phyloP scores from a whole-genome alignment of 805 yeast species.

The Scheffersomyces ergatensis region DNA sequence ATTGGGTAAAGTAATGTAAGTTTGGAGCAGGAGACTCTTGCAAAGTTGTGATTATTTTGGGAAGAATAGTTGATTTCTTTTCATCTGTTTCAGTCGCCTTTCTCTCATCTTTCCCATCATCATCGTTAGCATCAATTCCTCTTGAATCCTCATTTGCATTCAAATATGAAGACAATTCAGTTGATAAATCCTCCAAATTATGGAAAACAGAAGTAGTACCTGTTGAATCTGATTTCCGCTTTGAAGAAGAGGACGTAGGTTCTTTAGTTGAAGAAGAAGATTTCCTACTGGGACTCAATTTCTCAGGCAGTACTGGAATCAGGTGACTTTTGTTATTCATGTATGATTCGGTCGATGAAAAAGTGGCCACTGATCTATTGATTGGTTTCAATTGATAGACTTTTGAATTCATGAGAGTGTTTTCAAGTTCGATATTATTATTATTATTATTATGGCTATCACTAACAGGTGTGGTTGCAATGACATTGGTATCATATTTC shows the following conservation, averaged over 20 bases:
- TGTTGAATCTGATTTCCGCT: conserved; percentile 21
- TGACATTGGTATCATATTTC: conserved; percentile 6
- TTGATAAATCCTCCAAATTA: conserved; percentile 25
- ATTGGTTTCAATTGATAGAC: conserved; percentile 28
- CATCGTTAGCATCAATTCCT: conserved; percentile 1
- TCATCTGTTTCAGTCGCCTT: neutral
- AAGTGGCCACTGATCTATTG: conserved; percentile 28
- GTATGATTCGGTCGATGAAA: conserved; percentile 19
- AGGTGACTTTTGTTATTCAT: conserved; percentile 5
- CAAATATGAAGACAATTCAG: conserved; percentile 20
- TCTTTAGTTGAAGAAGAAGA: conserved; percentile 1
- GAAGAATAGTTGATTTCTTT: neutral
- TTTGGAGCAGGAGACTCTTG: neutral
- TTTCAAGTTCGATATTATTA: conserved; percentile 6
- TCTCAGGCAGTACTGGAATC: conserved; percentile 9
- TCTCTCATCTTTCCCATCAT: conserved; percentile 3
- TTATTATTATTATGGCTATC: too few species aligned
- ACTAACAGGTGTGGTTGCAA: too few species aligned
- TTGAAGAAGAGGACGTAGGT: neutral
- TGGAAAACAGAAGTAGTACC: conserved; percentile 24
- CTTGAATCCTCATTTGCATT: conserved; percentile 6
- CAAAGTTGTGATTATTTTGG: neutral
- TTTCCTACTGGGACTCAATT: neutral
- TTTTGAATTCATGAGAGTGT: conserved; percentile 11
- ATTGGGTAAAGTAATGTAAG: neutral